These are phyloP conservation scores for Plantago lanceolata DNA, from an alignment of 305 asterid genomes.

Conservation along the genomic window DNA sequence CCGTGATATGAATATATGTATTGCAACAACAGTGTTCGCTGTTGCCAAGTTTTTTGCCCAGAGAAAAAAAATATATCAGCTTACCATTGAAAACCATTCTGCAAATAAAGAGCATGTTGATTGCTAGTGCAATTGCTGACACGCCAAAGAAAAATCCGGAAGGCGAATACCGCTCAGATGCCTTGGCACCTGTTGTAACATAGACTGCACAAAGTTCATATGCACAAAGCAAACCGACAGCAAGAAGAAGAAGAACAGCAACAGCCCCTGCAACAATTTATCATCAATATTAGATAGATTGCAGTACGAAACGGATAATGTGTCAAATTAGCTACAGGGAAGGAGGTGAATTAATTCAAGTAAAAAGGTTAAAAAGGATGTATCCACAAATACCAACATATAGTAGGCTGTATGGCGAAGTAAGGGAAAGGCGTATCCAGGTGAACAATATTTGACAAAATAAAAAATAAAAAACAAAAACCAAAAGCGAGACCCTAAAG, in stretches of 20 bases:
- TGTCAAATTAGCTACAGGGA: constrained; percentile 4
- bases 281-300: constrained; percentile 21
- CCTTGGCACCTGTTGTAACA: constrained; percentile 88
- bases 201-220: constrained; percentile 98
- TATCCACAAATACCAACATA: not conserved
- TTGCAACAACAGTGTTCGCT: constrained; percentile 10
- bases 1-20: not conserved
- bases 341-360: not conserved
- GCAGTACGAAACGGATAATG: constrained; percentile 16
- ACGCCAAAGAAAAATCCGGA: constrained; percentile 99
- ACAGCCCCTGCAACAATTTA: constrained; percentile 74
- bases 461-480: too few relatives aligned
- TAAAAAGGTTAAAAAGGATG: not conserved
- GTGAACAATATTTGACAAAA: not conserved
- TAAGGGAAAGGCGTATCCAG: not conserved
- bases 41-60: constrained; percentile 13
- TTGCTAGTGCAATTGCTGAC: constrained; percentile 93
- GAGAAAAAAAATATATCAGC: constrained; percentile 24
- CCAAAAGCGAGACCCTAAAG: not conserved
- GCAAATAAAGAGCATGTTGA: constrained; percentile 98
- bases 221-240: constrained; percentile 96
- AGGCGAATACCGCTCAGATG: constrained; percentile 95
- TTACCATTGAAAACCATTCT: constrained; percentile 97
- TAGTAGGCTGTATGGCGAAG: not conserved
- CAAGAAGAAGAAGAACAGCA: constrained; percentile 89